Evolutionary conservation across 768 basidiomycete species (phyloP), one percentile per base, ranked within the genome.

Genomic region (Agaricus blazei): DNA sequence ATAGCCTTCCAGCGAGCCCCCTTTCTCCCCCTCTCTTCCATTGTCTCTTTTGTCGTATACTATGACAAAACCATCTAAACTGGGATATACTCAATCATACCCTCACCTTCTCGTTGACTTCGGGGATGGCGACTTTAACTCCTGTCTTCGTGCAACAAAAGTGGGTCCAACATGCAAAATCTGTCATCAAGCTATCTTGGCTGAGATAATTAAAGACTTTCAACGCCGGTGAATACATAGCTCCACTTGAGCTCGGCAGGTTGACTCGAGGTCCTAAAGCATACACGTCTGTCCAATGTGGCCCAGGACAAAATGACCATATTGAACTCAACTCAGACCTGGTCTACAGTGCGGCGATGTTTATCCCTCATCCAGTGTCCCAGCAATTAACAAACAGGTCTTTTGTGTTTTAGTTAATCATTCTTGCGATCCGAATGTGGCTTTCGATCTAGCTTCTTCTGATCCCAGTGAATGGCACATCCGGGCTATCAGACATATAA

Each of bases 321-420:
- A 65, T 82, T 53, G 76, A 81, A 56, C 68, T 85, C 15, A 80
- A 84, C 65, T 81, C 79, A 44, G 84, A 86, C 65, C 68, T 87
- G 26, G 64, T 81, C 2, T 85, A 82, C 64, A 74, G 83, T 80
- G 64, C 63, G 77, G 48, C 8, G 9, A 9, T 48, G 11, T 38
- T 19, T 24, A 51, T 19, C 19, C 19, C 19, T 19, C 19, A 19
- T 19, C 2, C 3, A 9, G 37, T 4, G 37, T 15, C 29, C 26
- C 3, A 3, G 31, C 34, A 3, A 36, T 34, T 34, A 26, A 51
- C 27, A 8, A 40, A 19, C 19, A 15, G 23, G 9, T 19, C 34
- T 12, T 19, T 5, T 41, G 1, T 34, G 40, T 31, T 24, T 24
- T 29, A 81, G 81, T 80, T 57, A 84, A 85, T 63, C 83, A 84